Evolutionary conservation across 345 rosid genomes (phyloP), one percentile per base, ranked within the genome.

Genomic region (Gossypium arboreum): DNA sequence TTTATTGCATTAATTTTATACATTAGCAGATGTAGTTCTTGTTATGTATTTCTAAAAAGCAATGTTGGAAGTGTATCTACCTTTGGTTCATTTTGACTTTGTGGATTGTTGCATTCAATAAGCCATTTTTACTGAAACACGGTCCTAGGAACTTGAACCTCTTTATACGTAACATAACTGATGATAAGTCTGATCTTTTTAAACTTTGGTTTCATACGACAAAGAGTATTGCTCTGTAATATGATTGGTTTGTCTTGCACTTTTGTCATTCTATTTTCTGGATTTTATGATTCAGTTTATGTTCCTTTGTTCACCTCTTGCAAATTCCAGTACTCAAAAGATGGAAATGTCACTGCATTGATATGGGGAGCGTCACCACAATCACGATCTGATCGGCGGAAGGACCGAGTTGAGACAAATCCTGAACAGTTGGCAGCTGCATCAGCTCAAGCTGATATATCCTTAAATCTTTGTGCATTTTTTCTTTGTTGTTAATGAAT

Each of bases 391-490:
- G 67, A 95, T 86, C 80, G 99, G 71, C 91, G 89, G 78, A 95
- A 93, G 81, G 98, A 95, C 79, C 86, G 99, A 75, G 99, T 95
- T 0, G 99, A 95, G 87, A 93, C 98, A 68, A 95, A 90, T 78
- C 99, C 99, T 25, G 99, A 95, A 83, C 99, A 91, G 81, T 80
- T 95, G 82, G 98, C 99, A 81, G 99, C 99, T 81, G 99, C 99
- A 62, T 91, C 99, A 27, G 98, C 98, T 16, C 92, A 85, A 81
- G 98, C 99, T 43, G 99, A 95, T 81, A 95, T 95, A 95, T 95
- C 99, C 99, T 93, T 89, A 41, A 57, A 25, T 75, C 71, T 55
- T 72, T 60, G 57, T n/a, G 56, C 17, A 54, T 9, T 41, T 18
- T 15, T 24, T 34, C 16, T 52, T 34, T 57, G 17, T 50, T 73